Evolutionary conservation across 148 eudicot species (phyloP).

Genomic region (Cornus controversa): DNA sequence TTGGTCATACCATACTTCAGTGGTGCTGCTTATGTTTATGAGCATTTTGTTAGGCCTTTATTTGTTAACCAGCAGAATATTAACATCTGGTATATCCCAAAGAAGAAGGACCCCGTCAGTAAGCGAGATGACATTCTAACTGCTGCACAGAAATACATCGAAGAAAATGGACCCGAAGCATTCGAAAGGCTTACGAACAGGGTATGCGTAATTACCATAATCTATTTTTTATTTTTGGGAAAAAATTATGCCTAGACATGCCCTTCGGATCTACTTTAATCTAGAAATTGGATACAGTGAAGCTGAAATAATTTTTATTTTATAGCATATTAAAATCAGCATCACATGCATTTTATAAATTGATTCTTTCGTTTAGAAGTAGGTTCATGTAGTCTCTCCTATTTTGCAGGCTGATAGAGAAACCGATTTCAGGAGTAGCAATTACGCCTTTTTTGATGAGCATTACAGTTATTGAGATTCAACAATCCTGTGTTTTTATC

Average conservation of each 20-base stretch:
- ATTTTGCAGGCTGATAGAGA: slow-evolving; percentile 40
- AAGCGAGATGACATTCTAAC: slow-evolving; percentile 70
- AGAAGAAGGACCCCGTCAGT: slow-evolving; percentile 61
- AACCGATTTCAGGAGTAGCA: slow-evolving; percentile 18
- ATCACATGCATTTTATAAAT: not conserved
- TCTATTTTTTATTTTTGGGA: not conserved
- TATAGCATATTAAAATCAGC: not conserved
- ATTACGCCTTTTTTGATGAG: slow-evolving; percentile 37
- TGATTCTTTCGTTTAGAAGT: not conserved
- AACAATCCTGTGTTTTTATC: no score
- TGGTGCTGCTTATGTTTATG: slow-evolving; percentile 96
- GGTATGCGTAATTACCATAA: slow-evolving; percentile 35
- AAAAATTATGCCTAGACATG: not conserved
- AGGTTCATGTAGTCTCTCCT: not conserved
- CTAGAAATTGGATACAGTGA: not conserved
- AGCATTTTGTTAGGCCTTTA: slow-evolving; percentile 78
- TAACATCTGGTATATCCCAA: slow-evolving; percentile 75
- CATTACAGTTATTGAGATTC: slow-evolving; percentile 41
- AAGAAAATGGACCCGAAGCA: slow-evolving; percentile 69
- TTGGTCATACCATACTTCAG: slow-evolving; percentile 95
- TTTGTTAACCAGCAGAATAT: slow-evolving; percentile 51
- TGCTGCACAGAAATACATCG: slow-evolving; percentile 76
- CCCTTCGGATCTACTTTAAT: not conserved
- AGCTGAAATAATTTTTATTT: not conserved
- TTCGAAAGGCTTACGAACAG: slow-evolving; percentile 53